Percentiles rank a stretch among this genome's conserved stretches.
Evolutionary conservation across 352 stramenopile species (phyloP).

Genomic region (Globisporangium abappressorium): DNA sequence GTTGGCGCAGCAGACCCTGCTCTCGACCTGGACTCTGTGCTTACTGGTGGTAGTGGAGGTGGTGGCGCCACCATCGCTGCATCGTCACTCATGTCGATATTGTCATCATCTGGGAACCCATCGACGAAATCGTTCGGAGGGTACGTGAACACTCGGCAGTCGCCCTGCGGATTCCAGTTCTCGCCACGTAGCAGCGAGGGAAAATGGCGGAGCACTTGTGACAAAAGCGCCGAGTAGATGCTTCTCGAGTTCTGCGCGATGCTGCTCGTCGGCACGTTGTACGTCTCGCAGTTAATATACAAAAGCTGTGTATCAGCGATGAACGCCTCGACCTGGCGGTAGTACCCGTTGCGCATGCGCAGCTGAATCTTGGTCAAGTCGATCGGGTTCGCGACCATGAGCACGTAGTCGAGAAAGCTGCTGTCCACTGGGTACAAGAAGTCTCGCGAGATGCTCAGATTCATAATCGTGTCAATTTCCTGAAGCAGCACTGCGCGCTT

Average conservation of each 20-base stretch:
- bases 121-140: slow-evolving; percentile 55
- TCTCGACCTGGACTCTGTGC: neutral
- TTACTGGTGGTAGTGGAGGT: neutral
- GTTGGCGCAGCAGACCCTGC: neutral
- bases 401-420: slow-evolving; percentile 75
- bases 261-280: slow-evolving; percentile 75
- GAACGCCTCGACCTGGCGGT: slow-evolving; percentile 83
- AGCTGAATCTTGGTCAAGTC: slow-evolving; percentile 79
- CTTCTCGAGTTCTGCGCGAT: slow-evolving; percentile 84
- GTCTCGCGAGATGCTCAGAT: slow-evolving; percentile 66
- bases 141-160: slow-evolving; percentile 33
- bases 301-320: slow-evolving; percentile 75
- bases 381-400: slow-evolving; percentile 81
- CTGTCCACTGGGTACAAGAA: slow-evolving; percentile 81
- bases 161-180: slow-evolving; percentile 21
- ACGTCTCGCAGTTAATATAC: slow-evolving; percentile 77
- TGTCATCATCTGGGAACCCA: slow-evolving; percentile 24
- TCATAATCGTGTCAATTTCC: slow-evolving; percentile 59
- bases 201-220: slow-evolving; percentile 61
- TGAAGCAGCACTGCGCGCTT: slow-evolving; percentile 51
- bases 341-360: slow-evolving; percentile 65
- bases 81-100: slow-evolving; percentile 16
- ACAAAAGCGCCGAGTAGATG: slow-evolving; percentile 55
- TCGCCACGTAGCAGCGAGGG: slow-evolving; percentile 37
- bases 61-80: neutral